Percentiles rank a stretch among this genome's conserved stretches.
These are phyloP conservation scores for Anacardium occidentale DNA, from an alignment of 345 rosid genomes.

Conservation along the genomic window DNA sequence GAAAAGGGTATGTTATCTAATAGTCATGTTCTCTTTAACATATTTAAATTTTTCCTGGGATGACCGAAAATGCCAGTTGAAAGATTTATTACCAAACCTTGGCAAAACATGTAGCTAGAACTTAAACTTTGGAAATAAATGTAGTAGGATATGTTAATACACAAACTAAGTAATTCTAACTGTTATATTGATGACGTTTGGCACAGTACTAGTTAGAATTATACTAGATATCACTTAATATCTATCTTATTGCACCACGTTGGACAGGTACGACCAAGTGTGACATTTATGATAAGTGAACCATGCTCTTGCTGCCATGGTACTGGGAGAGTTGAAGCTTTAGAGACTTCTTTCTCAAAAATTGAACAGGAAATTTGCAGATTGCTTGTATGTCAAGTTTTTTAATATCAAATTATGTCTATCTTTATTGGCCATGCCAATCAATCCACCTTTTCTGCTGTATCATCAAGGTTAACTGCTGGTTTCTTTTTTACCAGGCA, in stretches of 20 bases:
- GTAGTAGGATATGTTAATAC: background rate
- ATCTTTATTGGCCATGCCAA: background rate
- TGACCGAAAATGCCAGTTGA: slow-evolving; percentile 1
- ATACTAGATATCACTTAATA: slow-evolving; percentile 5
- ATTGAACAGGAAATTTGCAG: slow-evolving; percentile 94
- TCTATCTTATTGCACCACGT: slow-evolving; percentile 16
- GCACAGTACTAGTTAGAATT: background rate
- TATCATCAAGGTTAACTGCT: background rate
- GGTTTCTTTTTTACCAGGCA: slow-evolving; percentile 45
- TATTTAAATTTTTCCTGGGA: slow-evolving; percentile 5
- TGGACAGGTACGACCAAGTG: slow-evolving; percentile 94
- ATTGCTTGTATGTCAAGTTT: slow-evolving; percentile 60
- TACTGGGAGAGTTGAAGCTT: slow-evolving; percentile 95
- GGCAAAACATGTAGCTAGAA: background rate
- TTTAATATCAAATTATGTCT: slow-evolving; percentile 6
- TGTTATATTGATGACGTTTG: background rate
- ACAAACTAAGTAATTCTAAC: background rate
- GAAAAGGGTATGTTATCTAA: slow-evolving; percentile 66
- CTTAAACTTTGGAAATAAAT: background rate
- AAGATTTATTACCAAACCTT: slow-evolving; percentile 2
- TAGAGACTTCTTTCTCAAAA: slow-evolving; percentile 91
- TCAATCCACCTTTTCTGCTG: background rate
- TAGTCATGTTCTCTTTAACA: slow-evolving; percentile 21
- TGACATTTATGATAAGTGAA: slow-evolving; percentile 92
- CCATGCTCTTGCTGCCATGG: slow-evolving; percentile 93